Evolutionary conservation across 768 basidiomycete genomes (phyloP).

Genomic region (Leucosporidium scottii): DNA sequence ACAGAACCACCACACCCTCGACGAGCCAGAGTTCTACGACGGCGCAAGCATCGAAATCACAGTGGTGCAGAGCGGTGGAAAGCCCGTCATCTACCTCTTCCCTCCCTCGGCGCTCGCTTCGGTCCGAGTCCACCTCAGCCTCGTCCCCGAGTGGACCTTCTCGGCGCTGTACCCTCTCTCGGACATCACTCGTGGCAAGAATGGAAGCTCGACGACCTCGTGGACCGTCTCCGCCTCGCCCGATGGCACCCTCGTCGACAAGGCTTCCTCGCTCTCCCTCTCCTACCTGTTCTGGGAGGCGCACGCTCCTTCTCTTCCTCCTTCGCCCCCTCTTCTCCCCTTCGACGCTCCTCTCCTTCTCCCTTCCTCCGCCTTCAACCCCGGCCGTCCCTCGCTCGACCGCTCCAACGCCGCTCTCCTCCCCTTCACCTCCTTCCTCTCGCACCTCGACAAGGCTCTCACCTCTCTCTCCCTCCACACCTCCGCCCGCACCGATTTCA

Average conservation of each 20-base stretch:
- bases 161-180: slow-evolving; percentile 41
- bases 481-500: slow-evolving; percentile 49
- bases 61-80: slow-evolving; percentile 31
- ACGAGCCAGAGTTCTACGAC: too few relatives aligned
- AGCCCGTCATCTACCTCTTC: slow-evolving; percentile 46
- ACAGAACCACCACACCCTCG: too few relatives aligned
- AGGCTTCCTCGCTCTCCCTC: slow-evolving; percentile 37
- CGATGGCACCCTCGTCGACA: slow-evolving; percentile 42
- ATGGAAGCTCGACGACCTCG: neutral
- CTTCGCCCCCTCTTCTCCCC: neutral
- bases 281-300: slow-evolving; percentile 47
- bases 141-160: slow-evolving; percentile 43
- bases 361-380: slow-evolving; percentile 9
- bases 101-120: slow-evolving; percentile 37
- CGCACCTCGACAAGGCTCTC: slow-evolving; percentile 44
- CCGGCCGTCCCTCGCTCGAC: slow-evolving; percentile 5
- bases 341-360: neutral
- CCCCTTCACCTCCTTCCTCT: slow-evolving; percentile 38
- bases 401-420: slow-evolving; percentile 41
- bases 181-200: neutral
- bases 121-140: slow-evolving; percentile 40
- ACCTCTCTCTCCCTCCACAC: slow-evolving; percentile 44
- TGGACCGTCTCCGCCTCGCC: slow-evolving; percentile 43
- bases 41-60: too few relatives aligned
- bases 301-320: neutral